Evolutionary conservation across 768 basidiomycete genomes (phyloP), one percentile per base, ranked within the genome.

Genomic region (Lanmaoa pseudosensibilis): DNA sequence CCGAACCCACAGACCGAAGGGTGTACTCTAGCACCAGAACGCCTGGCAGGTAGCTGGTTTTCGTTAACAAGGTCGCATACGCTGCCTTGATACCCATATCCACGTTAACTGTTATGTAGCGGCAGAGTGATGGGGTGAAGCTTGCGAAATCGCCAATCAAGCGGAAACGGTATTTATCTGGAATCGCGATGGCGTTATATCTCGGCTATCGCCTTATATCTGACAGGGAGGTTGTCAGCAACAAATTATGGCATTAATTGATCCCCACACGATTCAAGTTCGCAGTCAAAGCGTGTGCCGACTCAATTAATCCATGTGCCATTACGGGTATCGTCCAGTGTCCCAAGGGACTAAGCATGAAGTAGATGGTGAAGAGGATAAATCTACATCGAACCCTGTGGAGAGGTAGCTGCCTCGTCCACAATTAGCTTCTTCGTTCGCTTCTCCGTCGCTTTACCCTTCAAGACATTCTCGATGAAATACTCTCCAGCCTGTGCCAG

Each of bases 401-500:
- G 61, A 34, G 51, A 36, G 19, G 51, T 43, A 5, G 23, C 44
- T n/a, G 23, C 38, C 30, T 65, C 63, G 47, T 70, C 61, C 5
- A 68, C 60, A 21, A 75, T 51, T 15, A 78, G 62, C 9, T 63
- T 69, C 57, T 70, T 67, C 5, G 75, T 58, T 59, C 73, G 74
- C 57, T 75, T 80, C 63, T 80, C 76, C 11, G 61, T 65, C 5
- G 72, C 79, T 66, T 85, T 88, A 12, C 83, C 83, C 58, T 81
- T 83, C 56, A 94, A 74, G 4, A 96, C 88, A 65, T 95, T 96
- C 73, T 94, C 92, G 38, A 98, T 92, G 75, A 88, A 98, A 70
- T 84, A 96, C 69, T 98, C 94, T 25, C 94, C 94, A n/a, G 94
- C 94, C 94, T 96, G 55, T 30, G 52, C 34, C 19, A 33, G 25